Conservation (phyloP, 2,329 filamentous ascomycete genomes). For the Talaromyces sp. region DNA sequence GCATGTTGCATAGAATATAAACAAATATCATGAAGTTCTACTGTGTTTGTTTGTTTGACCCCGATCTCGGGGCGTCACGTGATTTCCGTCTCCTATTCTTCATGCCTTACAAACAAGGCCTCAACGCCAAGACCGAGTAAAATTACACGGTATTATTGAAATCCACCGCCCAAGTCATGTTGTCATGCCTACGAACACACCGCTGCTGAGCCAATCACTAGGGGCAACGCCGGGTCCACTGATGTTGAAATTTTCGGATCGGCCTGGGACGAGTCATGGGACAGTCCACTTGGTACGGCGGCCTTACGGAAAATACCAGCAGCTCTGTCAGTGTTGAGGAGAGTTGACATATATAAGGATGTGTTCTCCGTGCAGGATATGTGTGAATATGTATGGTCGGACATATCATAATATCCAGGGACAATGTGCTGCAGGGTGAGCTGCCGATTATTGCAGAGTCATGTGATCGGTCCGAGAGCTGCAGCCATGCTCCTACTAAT, state of each 20-base stretch:
- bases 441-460: not conserved
- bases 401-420: not conserved
- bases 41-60: not conserved
- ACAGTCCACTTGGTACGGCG: too few species aligned
- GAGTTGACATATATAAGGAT: too few species aligned
- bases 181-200: not conserved
- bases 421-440: too few species aligned
- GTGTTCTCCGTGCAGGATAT: too few species aligned
- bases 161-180: not conserved
- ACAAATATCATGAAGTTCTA: not conserved
- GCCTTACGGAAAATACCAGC: too few species aligned
- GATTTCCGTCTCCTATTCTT: not conserved
- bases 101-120: not conserved
- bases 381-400: not conserved
- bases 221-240: not conserved
- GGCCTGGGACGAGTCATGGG: too few species aligned
- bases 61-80: not conserved
- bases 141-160: not conserved
- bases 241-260: not conserved
- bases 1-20: not conserved
- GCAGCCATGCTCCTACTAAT: not conserved
- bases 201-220: not conserved
- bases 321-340: too few species aligned
- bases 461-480: not conserved
- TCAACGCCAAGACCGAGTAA: not conserved